Evolutionary conservation across 768 basidiomycete genomes (phyloP).

Genomic region (Suillus ampliporus): DNA sequence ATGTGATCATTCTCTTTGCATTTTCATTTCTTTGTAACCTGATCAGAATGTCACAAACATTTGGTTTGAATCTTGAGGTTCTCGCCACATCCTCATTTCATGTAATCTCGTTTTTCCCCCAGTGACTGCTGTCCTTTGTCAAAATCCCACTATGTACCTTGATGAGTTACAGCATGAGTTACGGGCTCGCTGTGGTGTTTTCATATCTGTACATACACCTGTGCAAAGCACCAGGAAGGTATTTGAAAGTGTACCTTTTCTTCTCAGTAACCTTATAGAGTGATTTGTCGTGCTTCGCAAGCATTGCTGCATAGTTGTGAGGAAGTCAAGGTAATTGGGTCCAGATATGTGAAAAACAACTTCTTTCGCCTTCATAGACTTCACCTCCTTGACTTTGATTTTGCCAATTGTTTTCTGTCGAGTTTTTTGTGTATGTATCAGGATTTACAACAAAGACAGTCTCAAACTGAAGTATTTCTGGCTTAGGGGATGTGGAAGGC

Average conservation of each 20-base stretch:
- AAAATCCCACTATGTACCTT: too few species aligned
- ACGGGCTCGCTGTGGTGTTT: too few species aligned
- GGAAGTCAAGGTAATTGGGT: slow-evolving; percentile 8
- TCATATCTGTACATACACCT: too few species aligned
- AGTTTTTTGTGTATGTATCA: not conserved
- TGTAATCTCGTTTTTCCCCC: too few species aligned
- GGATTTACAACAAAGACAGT: not conserved
- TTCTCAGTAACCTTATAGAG: slow-evolving; percentile 5
- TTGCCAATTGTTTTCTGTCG: not conserved
- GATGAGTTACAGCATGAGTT: too few species aligned
- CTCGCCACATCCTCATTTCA: too few species aligned
- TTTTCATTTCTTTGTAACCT: too few species aligned
- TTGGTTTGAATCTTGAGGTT: too few species aligned
- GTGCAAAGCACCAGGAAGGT: not conserved
- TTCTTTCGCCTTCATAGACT: slow-evolving; percentile 9
- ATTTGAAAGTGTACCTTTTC: slow-evolving; percentile 9
- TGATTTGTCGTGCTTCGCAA: not conserved
- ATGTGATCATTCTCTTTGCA: too few species aligned
- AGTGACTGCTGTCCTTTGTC: too few species aligned
- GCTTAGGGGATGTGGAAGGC: not conserved
- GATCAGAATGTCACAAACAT: too few species aligned
- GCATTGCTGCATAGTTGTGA: slow-evolving; percentile 3
- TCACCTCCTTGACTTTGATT: slow-evolving; percentile 2
- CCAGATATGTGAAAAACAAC: not conserved
- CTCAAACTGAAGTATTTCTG: not conserved